Conservation (phyloP, 2,329 filamentous ascomycete species). For the Pestalotiopsis sp. region DNA sequence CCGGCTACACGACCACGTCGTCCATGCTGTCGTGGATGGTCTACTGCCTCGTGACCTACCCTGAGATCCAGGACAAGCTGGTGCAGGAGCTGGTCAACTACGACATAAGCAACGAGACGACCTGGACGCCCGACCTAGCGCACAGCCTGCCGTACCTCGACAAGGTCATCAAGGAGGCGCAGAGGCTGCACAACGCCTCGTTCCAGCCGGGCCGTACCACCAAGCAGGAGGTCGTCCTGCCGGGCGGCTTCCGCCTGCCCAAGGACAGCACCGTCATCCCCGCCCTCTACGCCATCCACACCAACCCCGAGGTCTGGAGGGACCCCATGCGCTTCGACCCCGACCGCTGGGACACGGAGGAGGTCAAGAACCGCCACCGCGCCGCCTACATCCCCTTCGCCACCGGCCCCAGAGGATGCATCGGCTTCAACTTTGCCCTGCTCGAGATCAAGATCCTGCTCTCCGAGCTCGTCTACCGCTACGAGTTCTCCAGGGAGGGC, state of each 20-base stretch:
- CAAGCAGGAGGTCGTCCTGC: conserved; percentile 56
- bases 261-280: conserved; percentile 55
- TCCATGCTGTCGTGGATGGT: conserved; percentile 61
- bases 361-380: conserved; percentile 53
- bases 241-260: conserved; percentile 59
- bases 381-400: conserved; percentile 62
- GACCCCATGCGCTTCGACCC: conserved; percentile 61
- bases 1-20: conserved; percentile 64
- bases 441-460: conserved; percentile 62
- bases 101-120: conserved; percentile 42
- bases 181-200: conserved; percentile 60
- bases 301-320: conserved; percentile 58
- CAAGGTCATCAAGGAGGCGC: conserved; percentile 62
- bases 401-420: conserved; percentile 57
- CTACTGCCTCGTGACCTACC: conserved; percentile 55
- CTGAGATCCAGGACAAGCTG: conserved; percentile 56
- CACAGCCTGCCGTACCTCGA: conserved; percentile 54
- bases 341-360: conserved; percentile 59
- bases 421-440: conserved; percentile 67
- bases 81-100: conserved; percentile 60
- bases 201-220: conserved; percentile 63
- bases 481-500: conserved; percentile 53
- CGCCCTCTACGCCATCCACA: conserved; percentile 51
- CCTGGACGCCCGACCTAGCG: conserved; percentile 48
- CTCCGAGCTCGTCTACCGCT: conserved; percentile 59